Evolutionary conservation across 352 stramenopile species (phyloP).

Genomic region (Bremia lactucae): DNA sequence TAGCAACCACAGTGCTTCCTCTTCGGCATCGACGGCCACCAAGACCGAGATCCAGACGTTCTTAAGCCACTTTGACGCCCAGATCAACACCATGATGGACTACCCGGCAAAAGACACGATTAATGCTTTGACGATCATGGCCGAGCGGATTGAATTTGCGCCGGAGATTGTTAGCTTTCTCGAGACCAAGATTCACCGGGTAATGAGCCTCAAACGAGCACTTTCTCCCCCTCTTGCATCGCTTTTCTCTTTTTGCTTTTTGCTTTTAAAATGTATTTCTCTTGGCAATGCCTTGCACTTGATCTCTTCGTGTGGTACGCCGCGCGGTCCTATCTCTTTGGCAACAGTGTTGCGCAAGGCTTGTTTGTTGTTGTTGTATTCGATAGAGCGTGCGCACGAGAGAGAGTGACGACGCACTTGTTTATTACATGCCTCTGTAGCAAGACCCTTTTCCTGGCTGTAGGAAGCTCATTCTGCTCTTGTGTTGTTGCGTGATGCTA

Average conservation of each 20-base stretch:
- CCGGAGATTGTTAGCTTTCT: conserved; percentile 82
- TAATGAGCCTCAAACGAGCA: conserved; percentile 23
- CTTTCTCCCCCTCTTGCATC: background rate
- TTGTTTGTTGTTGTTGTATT: too few relatives aligned
- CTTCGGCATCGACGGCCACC: background rate
- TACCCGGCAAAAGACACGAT: conserved; percentile 86
- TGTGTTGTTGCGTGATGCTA: conserved; percentile 9
- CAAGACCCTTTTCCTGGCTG: background rate
- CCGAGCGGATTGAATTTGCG: conserved; percentile 60
- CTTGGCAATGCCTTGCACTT: background rate
- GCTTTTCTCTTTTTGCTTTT: background rate
- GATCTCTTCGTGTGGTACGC: too few relatives aligned
- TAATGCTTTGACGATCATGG: conserved; percentile 81
- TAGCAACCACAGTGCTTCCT: background rate
- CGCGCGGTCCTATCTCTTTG: too few relatives aligned
- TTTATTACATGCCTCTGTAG: background rate
- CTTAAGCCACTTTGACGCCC: conserved; percentile 65
- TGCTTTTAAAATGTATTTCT: background rate
- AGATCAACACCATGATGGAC: conserved; percentile 81
- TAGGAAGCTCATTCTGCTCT: conserved; percentile 8
- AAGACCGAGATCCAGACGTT: conserved; percentile 40
- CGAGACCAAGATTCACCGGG: conserved; percentile 83
- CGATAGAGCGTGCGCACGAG: too few relatives aligned
- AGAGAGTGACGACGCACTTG: too few relatives aligned
- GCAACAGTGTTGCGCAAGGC: too few relatives aligned